phyloP scores from a whole-genome alignment of 2,329 filamentous ascomycete species.

The Tricladium varicosporioides region DNA sequence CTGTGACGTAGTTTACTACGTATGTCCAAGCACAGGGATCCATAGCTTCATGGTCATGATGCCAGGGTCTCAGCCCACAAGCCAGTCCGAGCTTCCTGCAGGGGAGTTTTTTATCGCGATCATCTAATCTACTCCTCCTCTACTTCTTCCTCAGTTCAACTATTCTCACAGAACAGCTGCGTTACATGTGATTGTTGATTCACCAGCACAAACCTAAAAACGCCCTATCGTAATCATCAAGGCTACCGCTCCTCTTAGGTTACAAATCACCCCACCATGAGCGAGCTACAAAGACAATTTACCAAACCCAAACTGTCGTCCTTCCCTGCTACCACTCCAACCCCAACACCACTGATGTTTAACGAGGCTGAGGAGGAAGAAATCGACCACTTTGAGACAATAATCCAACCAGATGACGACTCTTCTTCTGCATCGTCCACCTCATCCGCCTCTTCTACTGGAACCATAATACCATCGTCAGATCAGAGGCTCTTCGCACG shows the following conservation, averaged over 20 bases:
- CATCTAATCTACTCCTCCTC: not conserved
- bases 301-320: slow-evolving; percentile 70
- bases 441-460: slow-evolving; percentile 88
- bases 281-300: slow-evolving; percentile 76
- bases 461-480: slow-evolving; percentile 81
- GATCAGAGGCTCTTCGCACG: slow-evolving; percentile 72
- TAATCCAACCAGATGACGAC: slow-evolving; percentile 53
- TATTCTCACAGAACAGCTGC: too few species aligned
- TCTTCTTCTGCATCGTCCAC: slow-evolving; percentile 71
- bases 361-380: slow-evolving; percentile 48
- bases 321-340: slow-evolving; percentile 49
- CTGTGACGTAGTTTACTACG: too few species aligned
- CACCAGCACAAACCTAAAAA: too few species aligned
- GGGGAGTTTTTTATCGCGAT: not conserved
- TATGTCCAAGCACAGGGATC: too few species aligned
- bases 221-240: too few species aligned
- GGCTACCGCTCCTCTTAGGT: too few species aligned
- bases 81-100: too few species aligned
- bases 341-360: slow-evolving; percentile 42
- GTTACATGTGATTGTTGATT: too few species aligned
- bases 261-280: slow-evolving; percentile 54
- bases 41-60: too few species aligned
- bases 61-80: too few species aligned
- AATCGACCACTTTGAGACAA: slow-evolving; percentile 40
- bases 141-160: not conserved